Conservation (phyloP, 495 filamentous ascomycete genomes). For the Chaetomidium leptoderma region DNA sequence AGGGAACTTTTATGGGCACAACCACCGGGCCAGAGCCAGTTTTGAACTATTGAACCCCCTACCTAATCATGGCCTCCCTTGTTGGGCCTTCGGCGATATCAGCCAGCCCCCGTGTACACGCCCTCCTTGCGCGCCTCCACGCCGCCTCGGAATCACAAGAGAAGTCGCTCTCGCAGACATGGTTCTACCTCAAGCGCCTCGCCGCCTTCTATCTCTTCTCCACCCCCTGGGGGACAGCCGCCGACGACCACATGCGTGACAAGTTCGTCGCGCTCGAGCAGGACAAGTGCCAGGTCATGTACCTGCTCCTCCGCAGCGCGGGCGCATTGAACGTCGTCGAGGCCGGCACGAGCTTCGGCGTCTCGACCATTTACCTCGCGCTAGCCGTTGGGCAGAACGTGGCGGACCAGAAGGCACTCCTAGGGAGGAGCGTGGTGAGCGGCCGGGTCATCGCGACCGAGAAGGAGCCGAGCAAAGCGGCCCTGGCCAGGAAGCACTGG, state of each 20-base stretch:
- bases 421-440: not conserved
- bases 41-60: too few species aligned
- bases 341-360: slow-evolving; percentile 11
- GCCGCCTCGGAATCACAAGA: slow-evolving; percentile 4
- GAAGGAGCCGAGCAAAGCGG: slow-evolving; percentile 14
- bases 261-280: slow-evolving; percentile 13
- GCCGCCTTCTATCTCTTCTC: slow-evolving; percentile 5
- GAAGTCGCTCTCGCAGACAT: not conserved
- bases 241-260: slow-evolving; percentile 15
- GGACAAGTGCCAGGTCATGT: slow-evolving; percentile 13
- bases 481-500: slow-evolving; percentile 9
- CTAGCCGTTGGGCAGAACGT: slow-evolving; percentile 8
- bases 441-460: slow-evolving; percentile 3
- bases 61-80: not conserved
- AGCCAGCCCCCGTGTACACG: slow-evolving; percentile 5
- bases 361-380: slow-evolving; percentile 8
- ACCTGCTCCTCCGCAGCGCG: slow-evolving; percentile 8
- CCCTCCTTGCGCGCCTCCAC: slow-evolving; percentile 9
- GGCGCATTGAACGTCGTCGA: slow-evolving; percentile 9
- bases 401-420: not conserved
- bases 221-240: not conserved
- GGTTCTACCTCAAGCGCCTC: slow-evolving; percentile 9
- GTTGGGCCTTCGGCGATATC: not conserved
- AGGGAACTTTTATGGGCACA: too few species aligned
- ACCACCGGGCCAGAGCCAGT: not conserved